These are phyloP conservation scores for Eucalyptus victrix DNA, from an alignment of 345 rosid genomes.

Conservation along the genomic window DNA sequence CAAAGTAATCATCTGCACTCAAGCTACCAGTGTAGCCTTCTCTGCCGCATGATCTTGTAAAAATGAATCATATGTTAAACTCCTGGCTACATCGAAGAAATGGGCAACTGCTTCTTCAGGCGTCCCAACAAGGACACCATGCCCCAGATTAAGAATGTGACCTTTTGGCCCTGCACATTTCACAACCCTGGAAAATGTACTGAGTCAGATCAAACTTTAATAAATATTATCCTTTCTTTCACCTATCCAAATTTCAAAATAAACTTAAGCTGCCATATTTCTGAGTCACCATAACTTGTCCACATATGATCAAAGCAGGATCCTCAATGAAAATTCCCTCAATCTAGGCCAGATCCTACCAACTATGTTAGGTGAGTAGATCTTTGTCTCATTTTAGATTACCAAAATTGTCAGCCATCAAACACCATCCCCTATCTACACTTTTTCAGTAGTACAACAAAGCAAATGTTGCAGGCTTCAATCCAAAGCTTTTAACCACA, in stretches of 20 bases:
- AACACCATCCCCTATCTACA: not conserved
- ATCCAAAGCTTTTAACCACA: not conserved
- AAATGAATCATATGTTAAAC: conserved; percentile 38
- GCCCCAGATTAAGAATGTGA: conserved; percentile 86
- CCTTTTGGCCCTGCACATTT: conserved; percentile 74
- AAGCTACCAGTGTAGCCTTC: conserved; percentile 42
- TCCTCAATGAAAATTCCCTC: not conserved
- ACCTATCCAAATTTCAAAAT: not conserved
- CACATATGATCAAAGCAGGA: not conserved
- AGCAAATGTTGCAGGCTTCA: not conserved
- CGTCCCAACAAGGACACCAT: conserved; percentile 88
- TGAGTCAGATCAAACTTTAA: not conserved
- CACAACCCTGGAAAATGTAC: conserved; percentile 51
- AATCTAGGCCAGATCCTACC: not conserved
- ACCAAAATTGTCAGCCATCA: not conserved
- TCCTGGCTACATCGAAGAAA: conserved; percentile 74
- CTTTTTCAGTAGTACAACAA: not conserved
- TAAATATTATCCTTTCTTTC: not conserved
- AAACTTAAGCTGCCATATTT: not conserved
- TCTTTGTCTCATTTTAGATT: not conserved
- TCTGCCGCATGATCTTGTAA: conserved; percentile 24
- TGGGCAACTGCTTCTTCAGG: conserved; percentile 93
- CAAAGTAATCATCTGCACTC: not conserved
- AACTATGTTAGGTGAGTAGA: not conserved
- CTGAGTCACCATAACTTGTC: not conserved